Conservation (phyloP, 306 rosid species). For the Amphicarpaea edgeworthii region DNA sequence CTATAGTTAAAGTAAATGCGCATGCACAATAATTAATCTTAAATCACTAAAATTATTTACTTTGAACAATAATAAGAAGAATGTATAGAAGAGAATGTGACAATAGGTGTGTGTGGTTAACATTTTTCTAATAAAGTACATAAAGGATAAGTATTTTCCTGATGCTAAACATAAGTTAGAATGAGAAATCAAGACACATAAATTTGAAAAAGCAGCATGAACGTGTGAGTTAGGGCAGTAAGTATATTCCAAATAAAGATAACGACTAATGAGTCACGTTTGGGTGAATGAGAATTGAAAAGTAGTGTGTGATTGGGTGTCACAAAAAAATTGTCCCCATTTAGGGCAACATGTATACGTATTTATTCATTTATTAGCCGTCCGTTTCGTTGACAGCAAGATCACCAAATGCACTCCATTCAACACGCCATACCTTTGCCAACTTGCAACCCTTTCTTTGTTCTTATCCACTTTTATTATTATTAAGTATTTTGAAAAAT, state of each 20-base stretch:
- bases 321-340: neutral
- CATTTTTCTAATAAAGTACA: too few relatives aligned
- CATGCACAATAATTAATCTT: too few relatives aligned
- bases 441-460: neutral
- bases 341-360: neutral
- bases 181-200: neutral
- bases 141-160: too few relatives aligned
- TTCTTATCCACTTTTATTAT: too few relatives aligned
- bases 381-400: neutral
- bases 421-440: neutral
- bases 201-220: too few relatives aligned
- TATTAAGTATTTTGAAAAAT: too few relatives aligned
- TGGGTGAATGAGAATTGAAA: neutral
- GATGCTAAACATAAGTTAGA: too few relatives aligned
- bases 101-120: too few relatives aligned
- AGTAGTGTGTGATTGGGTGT: neutral
- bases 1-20: neutral
- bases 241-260: slow-evolving; percentile 5
- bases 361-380: neutral
- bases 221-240: too few relatives aligned
- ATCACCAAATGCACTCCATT: neutral
- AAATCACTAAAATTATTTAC: too few relatives aligned
- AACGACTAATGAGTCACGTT: neutral
- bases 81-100: too few relatives aligned
- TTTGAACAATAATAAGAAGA: too few relatives aligned